phyloP scores from a whole-genome alignment of 306 rosid species.

The Cicer yamashitae region DNA sequence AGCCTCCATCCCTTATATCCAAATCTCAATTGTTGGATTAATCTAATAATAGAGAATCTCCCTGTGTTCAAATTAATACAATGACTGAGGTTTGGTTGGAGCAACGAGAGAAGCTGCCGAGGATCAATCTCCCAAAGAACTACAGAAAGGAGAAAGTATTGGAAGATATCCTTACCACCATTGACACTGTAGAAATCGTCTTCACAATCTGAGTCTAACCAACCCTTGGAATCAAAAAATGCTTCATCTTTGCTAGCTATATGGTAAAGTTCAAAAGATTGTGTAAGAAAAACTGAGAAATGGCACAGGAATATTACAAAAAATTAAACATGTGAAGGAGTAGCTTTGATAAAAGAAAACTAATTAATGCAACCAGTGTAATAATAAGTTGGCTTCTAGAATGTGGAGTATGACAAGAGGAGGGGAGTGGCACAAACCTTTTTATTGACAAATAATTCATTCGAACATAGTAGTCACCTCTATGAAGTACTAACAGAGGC shows the following conservation, averaged over 20 bases:
- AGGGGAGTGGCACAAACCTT: not conserved
- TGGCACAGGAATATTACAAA: not conserved
- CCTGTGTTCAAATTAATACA: not conserved
- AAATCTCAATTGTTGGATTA: not conserved
- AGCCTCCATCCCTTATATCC: too few species aligned
- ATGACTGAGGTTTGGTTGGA: not conserved
- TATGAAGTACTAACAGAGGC: not conserved
- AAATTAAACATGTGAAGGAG: not conserved
- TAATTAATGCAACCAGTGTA: not conserved
- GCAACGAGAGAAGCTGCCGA: not conserved
- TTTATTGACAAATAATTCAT: conserved; percentile 5
- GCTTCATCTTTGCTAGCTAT: conserved; percentile 86
- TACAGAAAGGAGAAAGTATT: conserved; percentile 37
- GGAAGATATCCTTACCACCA: conserved; percentile 75
- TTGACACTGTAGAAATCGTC: conserved; percentile 90
- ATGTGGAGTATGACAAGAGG: conserved; percentile 18
- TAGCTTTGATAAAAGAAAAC: not conserved
- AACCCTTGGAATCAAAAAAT: conserved; percentile 78
- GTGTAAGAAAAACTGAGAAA: conserved; percentile 3
- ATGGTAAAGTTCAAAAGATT: conserved; percentile 35
- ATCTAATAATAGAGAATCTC: not conserved
- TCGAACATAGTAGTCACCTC: conserved; percentile 16
- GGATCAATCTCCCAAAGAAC: conserved; percentile 13
- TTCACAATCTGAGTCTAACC: conserved; percentile 94
- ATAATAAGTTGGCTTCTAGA: conserved; percentile 9